A percentile compares a stretch with the other conserved stretches of the same genome.
Evolutionary conservation across 1,284 basidiomycete species (phyloP).

Genomic region (Cryptococcus jaspeensis): DNA sequence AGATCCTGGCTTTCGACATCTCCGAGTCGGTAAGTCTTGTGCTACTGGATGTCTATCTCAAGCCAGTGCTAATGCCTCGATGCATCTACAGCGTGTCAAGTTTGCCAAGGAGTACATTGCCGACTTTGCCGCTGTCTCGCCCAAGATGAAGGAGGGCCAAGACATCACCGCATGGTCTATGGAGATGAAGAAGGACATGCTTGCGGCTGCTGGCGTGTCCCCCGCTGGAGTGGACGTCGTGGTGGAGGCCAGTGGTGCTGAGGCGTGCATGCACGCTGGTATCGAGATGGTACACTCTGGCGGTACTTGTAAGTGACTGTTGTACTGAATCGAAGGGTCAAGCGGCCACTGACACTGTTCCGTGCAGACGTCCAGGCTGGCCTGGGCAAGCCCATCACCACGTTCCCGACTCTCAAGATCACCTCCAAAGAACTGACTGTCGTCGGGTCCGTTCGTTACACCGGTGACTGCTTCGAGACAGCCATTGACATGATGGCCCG

Average conservation of each 20-base stretch:
- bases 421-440: slow-evolving; percentile 67
- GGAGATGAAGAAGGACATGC: slow-evolving; percentile 47
- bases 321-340: background rate
- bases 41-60: no score
- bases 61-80: no score
- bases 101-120: slow-evolving; percentile 84
- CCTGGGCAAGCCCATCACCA: slow-evolving; percentile 21
- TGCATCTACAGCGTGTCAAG: slow-evolving; percentile 63
- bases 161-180: slow-evolving; percentile 25
- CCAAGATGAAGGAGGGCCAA: slow-evolving; percentile 4
- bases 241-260: slow-evolving; percentile 59
- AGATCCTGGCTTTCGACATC: slow-evolving; percentile 68
- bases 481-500: slow-evolving; percentile 56
- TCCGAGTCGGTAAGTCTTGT: background rate
- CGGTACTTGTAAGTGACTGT: slow-evolving; percentile 25
- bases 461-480: slow-evolving; percentile 27
- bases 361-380: slow-evolving; percentile 28
- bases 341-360: background rate
- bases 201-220: slow-evolving; percentile 47
- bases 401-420: slow-evolving; percentile 29
- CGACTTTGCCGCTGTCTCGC: slow-evolving; percentile 48
- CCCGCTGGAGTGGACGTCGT: slow-evolving; percentile 55
- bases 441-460: slow-evolving; percentile 51
- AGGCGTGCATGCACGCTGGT: slow-evolving; percentile 61
- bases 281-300: slow-evolving; percentile 62